Percentiles rank a stretch among this genome's conserved stretches.
Evolutionary conservation across 2,329 filamentous ascomycete species (phyloP).

Genomic region (Fusarium tuaranense): DNA sequence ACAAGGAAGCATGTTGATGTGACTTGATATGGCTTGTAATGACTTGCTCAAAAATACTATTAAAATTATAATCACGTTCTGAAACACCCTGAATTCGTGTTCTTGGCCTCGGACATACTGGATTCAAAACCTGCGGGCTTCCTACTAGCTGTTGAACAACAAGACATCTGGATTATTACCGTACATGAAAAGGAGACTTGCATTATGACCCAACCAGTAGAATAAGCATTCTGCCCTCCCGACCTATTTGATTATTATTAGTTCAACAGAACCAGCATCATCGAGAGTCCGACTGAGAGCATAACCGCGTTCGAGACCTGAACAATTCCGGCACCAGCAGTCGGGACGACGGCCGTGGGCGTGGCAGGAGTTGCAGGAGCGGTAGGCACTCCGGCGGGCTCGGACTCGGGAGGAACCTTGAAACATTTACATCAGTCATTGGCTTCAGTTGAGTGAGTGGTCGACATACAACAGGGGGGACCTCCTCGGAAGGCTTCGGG

Average conservation of each 20-base stretch:
- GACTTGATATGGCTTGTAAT: not conserved
- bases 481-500: not conserved
- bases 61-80: not conserved
- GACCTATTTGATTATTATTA: not conserved
- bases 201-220: not conserved
- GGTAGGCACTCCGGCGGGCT: not conserved
- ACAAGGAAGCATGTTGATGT: not conserved
- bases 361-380: not conserved
- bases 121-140: not conserved
- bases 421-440: not conserved
- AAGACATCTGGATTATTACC: not conserved
- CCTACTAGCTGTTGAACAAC: not conserved
- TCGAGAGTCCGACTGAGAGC: constrained; percentile 2
- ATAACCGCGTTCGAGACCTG: not conserved
- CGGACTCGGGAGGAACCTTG: constrained; percentile 1
- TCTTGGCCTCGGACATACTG: not conserved
- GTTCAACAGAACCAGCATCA: constrained; percentile 12
- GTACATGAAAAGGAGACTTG: not conserved
- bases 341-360: constrained; percentile 11
- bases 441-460: rapidly evolving
- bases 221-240: not conserved
- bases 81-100: not conserved
- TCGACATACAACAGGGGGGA: constrained; percentile 14
- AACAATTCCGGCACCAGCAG: constrained; percentile 16
- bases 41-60: not conserved